These are phyloP conservation scores for Fusarium solani-melongenae DNA, from an alignment of 2,329 filamentous ascomycete genomes.

Conservation along the genomic window DNA sequence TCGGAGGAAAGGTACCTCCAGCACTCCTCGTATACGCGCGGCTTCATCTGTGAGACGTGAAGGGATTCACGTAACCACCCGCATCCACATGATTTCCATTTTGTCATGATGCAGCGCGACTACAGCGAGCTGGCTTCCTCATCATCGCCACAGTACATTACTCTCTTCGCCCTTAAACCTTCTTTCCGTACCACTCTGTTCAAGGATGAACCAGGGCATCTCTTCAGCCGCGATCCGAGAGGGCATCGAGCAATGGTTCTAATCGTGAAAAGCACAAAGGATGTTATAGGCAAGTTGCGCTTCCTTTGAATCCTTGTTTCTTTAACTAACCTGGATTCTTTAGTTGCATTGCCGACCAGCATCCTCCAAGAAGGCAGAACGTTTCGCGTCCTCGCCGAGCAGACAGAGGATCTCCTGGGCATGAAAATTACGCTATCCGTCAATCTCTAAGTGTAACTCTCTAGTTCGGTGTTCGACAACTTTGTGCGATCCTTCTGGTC, in stretches of 20 bases:
- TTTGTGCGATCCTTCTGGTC: background rate
- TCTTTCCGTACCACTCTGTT: background rate
- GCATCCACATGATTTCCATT: no score
- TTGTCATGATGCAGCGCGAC: no score
- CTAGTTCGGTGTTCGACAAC: background rate
- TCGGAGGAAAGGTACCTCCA: background rate
- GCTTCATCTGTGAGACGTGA: background rate
- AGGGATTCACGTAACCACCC: no score
- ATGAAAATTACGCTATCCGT: background rate
- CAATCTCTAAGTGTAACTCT: background rate
- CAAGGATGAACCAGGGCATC: background rate
- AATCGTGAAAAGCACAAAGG: background rate
- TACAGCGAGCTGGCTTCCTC: no score
- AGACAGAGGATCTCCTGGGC: background rate
- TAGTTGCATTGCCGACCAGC: background rate
- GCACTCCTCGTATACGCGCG: background rate
- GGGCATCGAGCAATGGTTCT: background rate
- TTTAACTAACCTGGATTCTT: background rate
- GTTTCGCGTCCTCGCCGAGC: background rate
- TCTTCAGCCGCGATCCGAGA: background rate
- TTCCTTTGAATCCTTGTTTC: background rate
- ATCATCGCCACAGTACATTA: no score
- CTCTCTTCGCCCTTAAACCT: no score
- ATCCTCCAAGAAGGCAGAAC: background rate
- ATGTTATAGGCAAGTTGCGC: background rate